Evolutionary conservation across 2,329 filamentous ascomycete species (phyloP), one percentile per base, ranked within the genome.

Genomic region (Pseudogymnoascus sp.): DNA sequence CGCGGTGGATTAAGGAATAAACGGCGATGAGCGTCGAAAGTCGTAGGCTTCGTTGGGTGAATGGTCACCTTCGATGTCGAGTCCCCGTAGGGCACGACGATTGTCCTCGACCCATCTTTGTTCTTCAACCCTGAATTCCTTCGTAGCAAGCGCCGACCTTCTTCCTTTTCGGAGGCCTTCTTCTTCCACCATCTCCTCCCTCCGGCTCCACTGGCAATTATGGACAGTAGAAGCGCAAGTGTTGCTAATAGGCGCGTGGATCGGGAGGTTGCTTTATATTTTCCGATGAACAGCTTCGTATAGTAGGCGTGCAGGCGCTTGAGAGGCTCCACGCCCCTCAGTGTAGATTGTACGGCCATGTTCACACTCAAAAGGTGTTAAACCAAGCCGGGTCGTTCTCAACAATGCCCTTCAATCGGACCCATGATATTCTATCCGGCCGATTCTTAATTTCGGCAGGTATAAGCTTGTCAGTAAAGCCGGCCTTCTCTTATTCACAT

Each of bases 21-120:
- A 25, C 95, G 83, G 30, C 94, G 85, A 76, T 99, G 94, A 5
- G 94, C 95, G 79, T 99, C 93, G 72, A 97, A 99, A 0, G 94
- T 99, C 36, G 93, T 88, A 18, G 86, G 85, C 72, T 97, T 97
- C 28, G 92, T 99, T 5, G 89, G 87, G 71, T 90, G 81, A 65
- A 99, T 97, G 62, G 89, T 88, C 57, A 99, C 93, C 74, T 95
- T 96, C 67, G 92, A 89, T 2, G 92, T 96, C 60, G 86, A 81
- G 67, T 92, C 84, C 74, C 90, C 91, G 75, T 96, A 94, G 1
- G 93, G 92, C 28, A 99, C 94, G 71, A 94, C 97, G 62, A 99
- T 94, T 12, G 92, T 96, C 61, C 94, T 83, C 57, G 91, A 93
- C 58, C 94, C 94, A 79, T 97, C 94, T 76, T 97, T 97, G 69